Conservation (phyloP, 208 protist species). For the Porcisia deanei region DNA sequence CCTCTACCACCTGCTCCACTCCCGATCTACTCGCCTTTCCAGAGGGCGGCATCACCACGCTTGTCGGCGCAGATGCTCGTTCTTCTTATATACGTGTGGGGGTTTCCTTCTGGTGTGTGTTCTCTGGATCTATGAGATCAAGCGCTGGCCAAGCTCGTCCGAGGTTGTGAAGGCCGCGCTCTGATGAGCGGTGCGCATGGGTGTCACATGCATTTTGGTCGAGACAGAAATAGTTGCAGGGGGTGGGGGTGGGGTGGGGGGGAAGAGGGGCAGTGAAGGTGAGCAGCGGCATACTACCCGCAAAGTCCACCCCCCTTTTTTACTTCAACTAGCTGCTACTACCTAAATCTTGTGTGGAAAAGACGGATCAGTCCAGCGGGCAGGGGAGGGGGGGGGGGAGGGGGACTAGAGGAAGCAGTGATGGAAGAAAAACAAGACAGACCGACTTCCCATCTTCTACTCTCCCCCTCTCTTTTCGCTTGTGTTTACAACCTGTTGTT, state of each 20-base stretch:
- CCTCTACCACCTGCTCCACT: slow-evolving; percentile 29
- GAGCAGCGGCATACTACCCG: no score
- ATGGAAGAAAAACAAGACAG: no score
- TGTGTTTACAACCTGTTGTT: no score
- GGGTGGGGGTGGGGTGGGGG: neutral
- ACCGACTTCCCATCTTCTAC: no score
- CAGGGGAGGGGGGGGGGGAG: no score
- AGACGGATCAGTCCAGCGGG: no score
- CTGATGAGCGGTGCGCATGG: neutral
- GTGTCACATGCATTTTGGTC: neutral
- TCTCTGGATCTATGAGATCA: neutral
- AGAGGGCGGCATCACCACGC: neutral
- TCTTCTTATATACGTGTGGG: slow-evolving; percentile 1
- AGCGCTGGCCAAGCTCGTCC: neutral
- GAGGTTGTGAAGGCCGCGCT: neutral
- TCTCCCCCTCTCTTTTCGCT: no score
- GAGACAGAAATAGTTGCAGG: neutral
- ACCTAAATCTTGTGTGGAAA: no score
- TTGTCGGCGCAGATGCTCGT: neutral
- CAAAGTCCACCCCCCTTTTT: no score
- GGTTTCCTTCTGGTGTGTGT: neutral
- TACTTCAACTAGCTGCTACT: no score
- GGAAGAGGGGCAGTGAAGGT: no score
- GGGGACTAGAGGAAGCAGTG: no score
- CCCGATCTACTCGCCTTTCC: slow-evolving; percentile 4